Base-by-base conservation (phyloP, 108 stramenopile species). In the Fistulifera solaris region DNA sequence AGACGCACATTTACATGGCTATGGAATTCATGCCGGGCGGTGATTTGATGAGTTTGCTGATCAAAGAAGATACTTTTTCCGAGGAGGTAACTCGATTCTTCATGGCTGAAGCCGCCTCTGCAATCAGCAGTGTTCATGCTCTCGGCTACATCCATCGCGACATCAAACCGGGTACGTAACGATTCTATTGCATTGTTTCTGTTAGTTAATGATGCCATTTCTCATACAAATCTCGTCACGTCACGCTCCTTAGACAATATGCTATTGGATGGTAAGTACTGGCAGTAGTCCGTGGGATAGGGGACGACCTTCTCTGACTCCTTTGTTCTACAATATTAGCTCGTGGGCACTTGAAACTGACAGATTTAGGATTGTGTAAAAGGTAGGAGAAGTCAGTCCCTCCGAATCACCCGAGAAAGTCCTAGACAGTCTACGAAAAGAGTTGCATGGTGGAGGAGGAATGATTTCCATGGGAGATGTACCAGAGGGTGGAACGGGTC, bases 11-110 rank as follows among this genome's bases (percentile, higher is more conserved):
- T 16, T 97, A 94, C 71, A 93, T 97, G 85, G 93, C 93, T 46
- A 99, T 99, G 99, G 99, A 99, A 63, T 99, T 81, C 65, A 64
- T 98, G 45, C 92, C 96, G 14, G 99, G 99, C 0, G 99, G 99
- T 1, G 99, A 99, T 76, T 72, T 99, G 39, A 99, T 99, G 99
- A 88, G 86, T 46, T 62, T 99, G 24, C 66, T 99, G 47, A 96
- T 97, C 71, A 83, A 83, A 47, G 85, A 91, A 54, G 89, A 93
- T 61, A 91, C 89, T 0, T 92, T 94, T 59, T 70, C 76, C 11
- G 96, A 97, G 71, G 70, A 76, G 7, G 94, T 88, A 18, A 97
- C 96, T 0, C 70, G 70, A 21, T 93, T 97, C 40, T 98, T 97
- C 73, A 96, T 98, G 93, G 96, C 96, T 5, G 96, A 99, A 67